Conservation (phyloP, 768 basidiomycete species). For the Hysterangium stoloniferum region DNA sequence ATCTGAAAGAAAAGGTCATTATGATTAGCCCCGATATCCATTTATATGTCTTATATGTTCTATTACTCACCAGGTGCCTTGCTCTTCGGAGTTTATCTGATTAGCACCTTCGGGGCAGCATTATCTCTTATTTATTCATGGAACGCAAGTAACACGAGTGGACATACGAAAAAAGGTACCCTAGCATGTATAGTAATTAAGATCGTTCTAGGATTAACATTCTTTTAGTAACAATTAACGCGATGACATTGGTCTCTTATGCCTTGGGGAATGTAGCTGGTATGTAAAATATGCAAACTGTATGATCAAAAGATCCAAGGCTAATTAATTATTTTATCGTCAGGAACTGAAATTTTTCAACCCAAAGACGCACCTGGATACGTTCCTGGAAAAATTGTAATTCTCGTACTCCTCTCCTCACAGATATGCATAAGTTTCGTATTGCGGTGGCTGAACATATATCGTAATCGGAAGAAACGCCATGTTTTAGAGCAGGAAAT, state of each 20-base stretch:
- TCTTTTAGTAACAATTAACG: conserved; percentile 45
- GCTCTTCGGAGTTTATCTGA: conserved; percentile 34
- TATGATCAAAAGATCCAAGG: background rate
- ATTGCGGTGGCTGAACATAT: too few species aligned
- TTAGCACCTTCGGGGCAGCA: conserved; percentile 51
- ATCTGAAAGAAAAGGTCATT: conserved; percentile 18
- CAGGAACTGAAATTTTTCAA: conserved; percentile 50
- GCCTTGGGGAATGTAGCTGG: conserved; percentile 52
- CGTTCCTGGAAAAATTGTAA: conserved; percentile 60
- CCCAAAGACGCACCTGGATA: too few species aligned
- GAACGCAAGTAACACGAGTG: conserved; percentile 55
- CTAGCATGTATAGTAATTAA: background rate
- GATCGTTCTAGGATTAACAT: background rate
- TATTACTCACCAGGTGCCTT: too few species aligned
- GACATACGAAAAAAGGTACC: conserved; percentile 54
- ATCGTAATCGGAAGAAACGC: conserved; percentile 43
- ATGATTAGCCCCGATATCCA: conserved; percentile 18
- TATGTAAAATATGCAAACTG: background rate
- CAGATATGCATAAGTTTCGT: conserved; percentile 42
- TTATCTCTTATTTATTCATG: conserved; percentile 56
- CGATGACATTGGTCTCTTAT: conserved; percentile 51
- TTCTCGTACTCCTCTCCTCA: conserved; percentile 48
- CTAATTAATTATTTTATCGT: too few species aligned
- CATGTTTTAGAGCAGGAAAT: conserved; percentile 36
- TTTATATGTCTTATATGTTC: too few species aligned